These are phyloP conservation scores for Rheum nobile DNA, from an alignment of 148 eudicot genomes.

Conservation along the genomic window DNA sequence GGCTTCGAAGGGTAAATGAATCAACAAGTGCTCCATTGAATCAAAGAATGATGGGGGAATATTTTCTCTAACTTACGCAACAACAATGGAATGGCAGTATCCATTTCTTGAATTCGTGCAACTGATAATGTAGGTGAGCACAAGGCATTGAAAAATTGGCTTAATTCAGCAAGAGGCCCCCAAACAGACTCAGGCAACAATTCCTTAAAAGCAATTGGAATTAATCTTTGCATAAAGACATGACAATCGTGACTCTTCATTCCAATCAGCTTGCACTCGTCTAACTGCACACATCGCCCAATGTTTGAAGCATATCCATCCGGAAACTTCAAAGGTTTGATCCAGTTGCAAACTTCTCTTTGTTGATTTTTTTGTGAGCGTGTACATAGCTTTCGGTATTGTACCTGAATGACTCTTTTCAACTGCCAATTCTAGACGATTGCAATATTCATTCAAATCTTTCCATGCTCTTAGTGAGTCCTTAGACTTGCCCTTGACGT, in stretches of 20 bases:
- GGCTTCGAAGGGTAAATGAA: too few relatives aligned
- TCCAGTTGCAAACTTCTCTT: conserved; percentile 6
- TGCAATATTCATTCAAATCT: neutral
- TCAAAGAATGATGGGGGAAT: too few relatives aligned
- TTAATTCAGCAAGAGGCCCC: conserved; percentile 13
- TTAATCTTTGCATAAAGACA: too few relatives aligned
- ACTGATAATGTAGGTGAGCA: conserved; percentile 9
- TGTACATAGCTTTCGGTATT: conserved; percentile 11
- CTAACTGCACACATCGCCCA: conserved; percentile 9
- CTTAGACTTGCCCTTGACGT: neutral
- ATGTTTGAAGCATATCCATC: conserved; percentile 19
- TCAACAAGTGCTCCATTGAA: too few relatives aligned
- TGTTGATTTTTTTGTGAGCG: neutral
- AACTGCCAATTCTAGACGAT: neutral
- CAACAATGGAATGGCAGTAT: too few relatives aligned
- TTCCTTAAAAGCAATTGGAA: conserved; percentile 18
- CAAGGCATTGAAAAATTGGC: conserved; percentile 17
- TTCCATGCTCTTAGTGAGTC: neutral
- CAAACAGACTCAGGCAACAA: conserved; percentile 6
- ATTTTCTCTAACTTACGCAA: too few relatives aligned
- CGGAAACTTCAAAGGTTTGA: conserved; percentile 9
- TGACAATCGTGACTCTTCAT: too few relatives aligned
- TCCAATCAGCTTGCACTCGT: too few relatives aligned
- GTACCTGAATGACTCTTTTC: neutral
- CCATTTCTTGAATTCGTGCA: too few relatives aligned